Evolutionary conservation across 257 asterid species (phyloP).

Genomic region (Nicotiana tomentosiformis): DNA sequence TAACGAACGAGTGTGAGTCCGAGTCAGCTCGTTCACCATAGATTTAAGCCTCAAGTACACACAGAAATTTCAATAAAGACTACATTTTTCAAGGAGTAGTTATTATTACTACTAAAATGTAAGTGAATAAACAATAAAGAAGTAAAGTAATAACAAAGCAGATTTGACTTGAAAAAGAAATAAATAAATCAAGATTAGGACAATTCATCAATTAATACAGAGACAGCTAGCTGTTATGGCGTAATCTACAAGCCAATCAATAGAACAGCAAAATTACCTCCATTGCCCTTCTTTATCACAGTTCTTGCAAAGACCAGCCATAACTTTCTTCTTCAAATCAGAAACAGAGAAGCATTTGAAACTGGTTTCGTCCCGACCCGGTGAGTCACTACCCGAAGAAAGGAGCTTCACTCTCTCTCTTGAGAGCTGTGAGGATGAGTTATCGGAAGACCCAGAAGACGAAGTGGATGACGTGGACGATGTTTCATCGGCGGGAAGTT

Average conservation of each 20-base stretch:
- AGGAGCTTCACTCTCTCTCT: slow-evolving; percentile 72
- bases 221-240: slow-evolving; percentile 29
- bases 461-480: slow-evolving; percentile 30
- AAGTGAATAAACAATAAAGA: slow-evolving; percentile 8
- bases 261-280: slow-evolving; percentile 47
- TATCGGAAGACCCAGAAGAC: slow-evolving; percentile 45
- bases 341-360: slow-evolving; percentile 74
- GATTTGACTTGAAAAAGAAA: background rate
- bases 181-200: background rate
- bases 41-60: background rate
- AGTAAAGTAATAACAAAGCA: background rate
- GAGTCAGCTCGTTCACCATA: background rate
- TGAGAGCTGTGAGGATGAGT: slow-evolving; percentile 54
- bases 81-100: background rate
- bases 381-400: slow-evolving; percentile 33
- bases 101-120: background rate
- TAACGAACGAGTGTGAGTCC: background rate
- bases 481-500: slow-evolving; percentile 41
- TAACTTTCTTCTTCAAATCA: slow-evolving; percentile 76
- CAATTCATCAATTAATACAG: slow-evolving; percentile 5
- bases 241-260: slow-evolving; percentile 34
- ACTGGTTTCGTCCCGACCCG: slow-evolving; percentile 43
- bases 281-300: slow-evolving; percentile 77
- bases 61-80: background rate
- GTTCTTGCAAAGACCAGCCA: slow-evolving; percentile 60